Conservation (phyloP, 768 basidiomycete genomes). For the Lentinula boryana region DNA sequence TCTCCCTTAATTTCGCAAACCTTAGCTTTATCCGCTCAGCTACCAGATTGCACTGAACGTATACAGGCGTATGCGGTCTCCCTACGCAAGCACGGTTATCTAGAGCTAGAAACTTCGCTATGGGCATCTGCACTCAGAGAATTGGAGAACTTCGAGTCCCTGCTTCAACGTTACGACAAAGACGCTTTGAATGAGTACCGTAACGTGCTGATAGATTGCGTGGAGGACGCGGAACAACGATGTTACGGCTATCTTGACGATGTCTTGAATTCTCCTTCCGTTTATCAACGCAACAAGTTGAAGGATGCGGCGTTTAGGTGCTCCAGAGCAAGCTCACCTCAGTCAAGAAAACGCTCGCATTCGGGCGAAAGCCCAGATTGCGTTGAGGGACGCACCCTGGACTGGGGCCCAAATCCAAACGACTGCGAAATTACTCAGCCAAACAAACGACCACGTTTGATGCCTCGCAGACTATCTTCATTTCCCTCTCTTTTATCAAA, state of each 20-base stretch:
- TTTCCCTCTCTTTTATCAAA: slow-evolving; percentile 35
- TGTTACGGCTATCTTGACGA: slow-evolving; percentile 29
- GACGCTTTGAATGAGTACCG: slow-evolving; percentile 27
- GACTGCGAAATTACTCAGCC: slow-evolving; percentile 2
- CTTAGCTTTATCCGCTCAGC: not conserved
- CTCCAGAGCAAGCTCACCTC: slow-evolving; percentile 21
- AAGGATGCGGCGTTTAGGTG: slow-evolving; percentile 37
- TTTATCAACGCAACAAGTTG: slow-evolving; percentile 24
- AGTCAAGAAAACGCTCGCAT: slow-evolving; percentile 4
- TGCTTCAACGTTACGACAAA: slow-evolving; percentile 15
- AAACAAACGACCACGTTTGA: slow-evolving; percentile 7
- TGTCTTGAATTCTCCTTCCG: slow-evolving; percentile 4
- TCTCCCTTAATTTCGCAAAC: slow-evolving; percentile 13
- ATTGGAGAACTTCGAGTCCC: slow-evolving; percentile 29
- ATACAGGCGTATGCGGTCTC: slow-evolving; percentile 9
- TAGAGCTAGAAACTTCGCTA: slow-evolving; percentile 41
- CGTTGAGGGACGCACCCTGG: not conserved
- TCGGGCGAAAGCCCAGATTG: slow-evolving; percentile 13
- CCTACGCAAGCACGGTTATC: slow-evolving; percentile 28
- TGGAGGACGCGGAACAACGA: slow-evolving; percentile 46
- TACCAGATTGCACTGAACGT: slow-evolving; percentile 2
- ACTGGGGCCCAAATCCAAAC: not conserved
- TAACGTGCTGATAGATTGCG: slow-evolving; percentile 33
- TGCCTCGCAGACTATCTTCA: slow-evolving; percentile 14
- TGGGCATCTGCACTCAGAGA: slow-evolving; percentile 45